These are phyloP conservation scores for Auxenochlorella pyrenoidosa DNA, from an alignment of 139 green algal species.

Conservation along the genomic window DNA sequence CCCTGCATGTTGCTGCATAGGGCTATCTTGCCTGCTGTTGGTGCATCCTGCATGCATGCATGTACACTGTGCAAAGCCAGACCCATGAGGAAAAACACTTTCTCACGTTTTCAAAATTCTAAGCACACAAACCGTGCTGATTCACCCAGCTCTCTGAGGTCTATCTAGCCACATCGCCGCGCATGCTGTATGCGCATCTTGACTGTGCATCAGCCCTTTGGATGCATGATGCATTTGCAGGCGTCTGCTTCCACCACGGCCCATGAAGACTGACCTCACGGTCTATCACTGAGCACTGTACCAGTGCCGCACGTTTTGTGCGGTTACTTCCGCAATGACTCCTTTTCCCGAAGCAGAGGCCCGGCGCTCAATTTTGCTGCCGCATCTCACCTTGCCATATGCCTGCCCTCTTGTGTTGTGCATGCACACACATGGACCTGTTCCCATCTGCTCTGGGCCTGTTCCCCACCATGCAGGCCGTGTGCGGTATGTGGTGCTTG, in stretches of 20 bases:
- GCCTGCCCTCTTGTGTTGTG: not conserved
- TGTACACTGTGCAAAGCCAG: too few relatives aligned
- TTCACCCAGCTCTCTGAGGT: conserved; percentile 4
- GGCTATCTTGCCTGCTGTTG: too few relatives aligned
- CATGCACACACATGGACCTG: not conserved
- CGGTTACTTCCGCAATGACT: conserved; percentile 31
- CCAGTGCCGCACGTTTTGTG: conserved; percentile 27
- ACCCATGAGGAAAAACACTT: too few relatives aligned
- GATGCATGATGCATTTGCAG: not conserved
- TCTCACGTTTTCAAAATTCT: too few relatives aligned
- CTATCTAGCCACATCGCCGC: not conserved
- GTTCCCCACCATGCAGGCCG: conserved; percentile 3
- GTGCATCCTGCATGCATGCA: too few relatives aligned
- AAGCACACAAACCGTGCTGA: too few relatives aligned
- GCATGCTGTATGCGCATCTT: not conserved
- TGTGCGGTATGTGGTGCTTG: conserved; percentile 73
- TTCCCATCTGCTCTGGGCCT: not conserved
- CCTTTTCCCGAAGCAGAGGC: conserved; percentile 49
- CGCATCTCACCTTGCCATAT: too few relatives aligned
- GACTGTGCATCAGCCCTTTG: not conserved
- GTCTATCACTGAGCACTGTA: conserved; percentile 19
- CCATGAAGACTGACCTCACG: conserved; percentile 24
- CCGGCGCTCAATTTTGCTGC: not conserved
- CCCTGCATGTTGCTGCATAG: too few relatives aligned
- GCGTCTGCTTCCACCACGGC: not conserved